Base-by-base conservation (phyloP, 2,329 filamentous ascomycete species). In the Mollisiaceae sp. region DNA sequence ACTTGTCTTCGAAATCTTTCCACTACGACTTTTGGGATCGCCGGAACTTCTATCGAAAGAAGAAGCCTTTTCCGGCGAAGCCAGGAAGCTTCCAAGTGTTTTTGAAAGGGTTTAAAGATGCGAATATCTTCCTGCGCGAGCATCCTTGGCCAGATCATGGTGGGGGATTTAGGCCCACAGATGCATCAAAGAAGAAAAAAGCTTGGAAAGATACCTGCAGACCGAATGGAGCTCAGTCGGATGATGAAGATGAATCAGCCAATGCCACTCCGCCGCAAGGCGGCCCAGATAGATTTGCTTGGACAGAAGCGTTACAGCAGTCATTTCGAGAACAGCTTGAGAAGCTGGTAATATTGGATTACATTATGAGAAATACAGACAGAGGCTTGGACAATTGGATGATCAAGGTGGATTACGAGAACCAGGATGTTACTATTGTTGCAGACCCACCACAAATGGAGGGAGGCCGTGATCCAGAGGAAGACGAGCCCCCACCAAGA, bases 291-390 rank as follows among this genome's bases (percentile, higher is more conserved):
- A 74, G 78, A 45, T 96, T 95, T 70, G 86, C 90, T 65, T 99
- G 95, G 95, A 97, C 93, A 0, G 91, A 96, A 60, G 81, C 84
- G 6, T 79, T 99, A 55, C 96, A 98, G 76, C 92, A 97, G 77
- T 91, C 92, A 0, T 97, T 99, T 76, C 85, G 95, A 43, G 95
- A 99, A 78, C 92, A 98, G 79, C 84, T 99, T 57, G 95, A 99
- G 80, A 98, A 97, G 78, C 83, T 99, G 8, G 96, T 99, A 24
- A 97, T 99, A 74, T 79, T 99, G 70, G 95, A 99, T 79, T 99
- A 99, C 77, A 97, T 99, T 69, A 99, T 99, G 95, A 88, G 95
- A 65, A 99, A 99, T 76, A 99, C 95, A 1, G 95, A 99, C 77
- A 87, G 95, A 79, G 95, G 95, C 1, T 82, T 97, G 64, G 95